Conservation (phyloP, 1,139 yeast species). For the Geotrichum carabidarum region DNA sequence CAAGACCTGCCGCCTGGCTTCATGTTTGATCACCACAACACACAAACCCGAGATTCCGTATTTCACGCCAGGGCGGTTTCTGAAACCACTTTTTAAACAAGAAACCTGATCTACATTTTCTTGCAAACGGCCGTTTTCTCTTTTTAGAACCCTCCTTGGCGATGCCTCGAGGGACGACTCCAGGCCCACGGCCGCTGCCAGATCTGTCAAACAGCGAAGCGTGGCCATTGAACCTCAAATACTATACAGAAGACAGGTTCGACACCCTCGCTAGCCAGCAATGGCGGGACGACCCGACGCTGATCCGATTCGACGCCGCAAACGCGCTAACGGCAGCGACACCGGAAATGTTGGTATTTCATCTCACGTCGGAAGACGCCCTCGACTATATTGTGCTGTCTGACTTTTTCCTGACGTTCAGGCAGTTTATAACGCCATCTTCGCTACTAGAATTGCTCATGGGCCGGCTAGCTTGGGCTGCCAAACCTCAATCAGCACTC, state of each 20-base stretch:
- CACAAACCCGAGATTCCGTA: not conserved
- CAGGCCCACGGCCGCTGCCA: not conserved
- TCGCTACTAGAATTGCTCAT: constrained; percentile 58
- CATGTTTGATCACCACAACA: not conserved
- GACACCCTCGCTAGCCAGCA: constrained; percentile 3
- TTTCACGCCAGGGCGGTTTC: no score
- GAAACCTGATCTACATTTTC: not conserved
- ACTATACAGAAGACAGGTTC: constrained; percentile 3
- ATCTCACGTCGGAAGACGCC: constrained; percentile 71
- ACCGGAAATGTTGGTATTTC: constrained; percentile 56
- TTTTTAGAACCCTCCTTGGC: not conserved
- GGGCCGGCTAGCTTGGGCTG: constrained; percentile 71
- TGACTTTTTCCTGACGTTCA: constrained; percentile 80
- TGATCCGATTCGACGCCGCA: constrained; percentile 3
- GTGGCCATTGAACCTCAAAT: constrained; percentile 8
- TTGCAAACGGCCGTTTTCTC: not conserved
- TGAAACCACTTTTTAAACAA: not conserved
- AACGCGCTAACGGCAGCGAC: constrained; percentile 16
- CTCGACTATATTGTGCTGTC: constrained; percentile 73
- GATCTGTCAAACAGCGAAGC: not conserved
- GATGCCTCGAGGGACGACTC: not conserved
- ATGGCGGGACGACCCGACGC: constrained; percentile 1
- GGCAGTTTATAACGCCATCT: constrained; percentile 58
- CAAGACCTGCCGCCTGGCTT: not conserved
- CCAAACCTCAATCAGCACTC: constrained; percentile 28